Evolutionary conservation across 1,139 yeast species (phyloP), one percentile per base, ranked within the genome.

Genomic region (Meyerozyma smithsonii): DNA sequence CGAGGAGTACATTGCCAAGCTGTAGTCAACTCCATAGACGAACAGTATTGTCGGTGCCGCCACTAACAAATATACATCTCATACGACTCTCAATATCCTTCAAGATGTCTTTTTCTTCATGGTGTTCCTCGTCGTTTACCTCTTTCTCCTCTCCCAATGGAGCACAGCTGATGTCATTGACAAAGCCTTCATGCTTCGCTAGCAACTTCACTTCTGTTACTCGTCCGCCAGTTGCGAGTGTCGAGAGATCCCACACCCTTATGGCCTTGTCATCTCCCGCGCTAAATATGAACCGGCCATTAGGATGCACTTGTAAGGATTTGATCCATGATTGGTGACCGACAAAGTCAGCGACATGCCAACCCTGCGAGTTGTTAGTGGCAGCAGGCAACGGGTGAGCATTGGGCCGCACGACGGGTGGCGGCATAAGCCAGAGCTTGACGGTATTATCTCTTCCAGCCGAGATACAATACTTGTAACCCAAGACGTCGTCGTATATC

Each of bases 291-390:
- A 74, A 80, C 39, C 78, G 70, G 0, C 95, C 95, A 49, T 77
- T 80, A 1, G 95, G 95, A 58, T 87, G 96, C 37, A 86, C 65
- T 8, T 67, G 69, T 14, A 88, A 54, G 8, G 81, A 74, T 46
- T 85, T 78, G 1, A 90, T 85, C 97, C 97, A 90, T 14, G 95
- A 86, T 42, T 81, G 79, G 59, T 90, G 97, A 1, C 95, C 97
- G 11, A 60, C 55, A 41, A 83, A 64, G 34, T 62, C 71, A 16
- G 74, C 69, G 1, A 89, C 57, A 25, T 77, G 63, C 58, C 74
- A 74, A 2, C 86, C 90, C 37, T 81, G 79, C 1, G 90, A 79
- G 47, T 74, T 47, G 63, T 64, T 70, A 20, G 59, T 50, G 30
- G 56, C 56, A 0, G 81, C 64, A 0, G 89, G 85, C 37, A 70